Base-by-base conservation (phyloP, 2,329 filamentous ascomycete species). In the Sporothrix protearum region DNA sequence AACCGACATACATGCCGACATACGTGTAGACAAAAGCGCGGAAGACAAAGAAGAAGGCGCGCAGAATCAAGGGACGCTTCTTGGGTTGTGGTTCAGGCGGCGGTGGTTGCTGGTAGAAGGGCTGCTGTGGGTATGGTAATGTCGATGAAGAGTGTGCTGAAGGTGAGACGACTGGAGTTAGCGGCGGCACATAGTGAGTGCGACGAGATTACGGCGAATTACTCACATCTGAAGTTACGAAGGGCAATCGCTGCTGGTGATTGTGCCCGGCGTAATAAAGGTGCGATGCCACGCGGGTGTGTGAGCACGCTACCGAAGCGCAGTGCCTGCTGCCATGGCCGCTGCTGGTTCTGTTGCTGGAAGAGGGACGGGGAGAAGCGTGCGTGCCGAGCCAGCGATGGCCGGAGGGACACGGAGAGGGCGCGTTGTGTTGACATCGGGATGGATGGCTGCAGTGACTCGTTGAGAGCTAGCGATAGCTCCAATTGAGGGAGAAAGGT, bases 41-140 rank as follows among this genome's bases (percentile, higher is more conserved):
- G 59, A 63, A n/a, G 51, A 68, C 10, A 28, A 72, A 69, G 7
- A 67, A 7, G 9, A 69, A 14, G 25, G 57, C 36, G n/a, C 71
- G 67, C 28, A 72, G 28, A 49, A 71, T 14, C 4, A 10, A 10
- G 12, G 61, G 64, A n/a, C 64, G 68, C 22, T 64, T 33, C 28
- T 67, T 66, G 8, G 68, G 70, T 9, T 68, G 57, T 6, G 71
- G 59, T 7, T 49, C 19, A 6, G 68, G 69, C 19, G 53, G 67
- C 5, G 66, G 53, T 8, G 53, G 66, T 53, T 19, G 70, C 7
- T 51, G 25, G 28, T n/a, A 53, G 19, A 86, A 2, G 5, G 51
- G 51, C 19, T 67, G 28, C 67, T 66, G 63, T 49, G 70, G 53
- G 70, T 68, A 68, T 19, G 70, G 53, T 1, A 63, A 42, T 39